Evolutionary conservation across 208 protist genomes (phyloP), one percentile per base, ranked within the genome.

Genomic region (Leishmania martiniquensis): DNA sequence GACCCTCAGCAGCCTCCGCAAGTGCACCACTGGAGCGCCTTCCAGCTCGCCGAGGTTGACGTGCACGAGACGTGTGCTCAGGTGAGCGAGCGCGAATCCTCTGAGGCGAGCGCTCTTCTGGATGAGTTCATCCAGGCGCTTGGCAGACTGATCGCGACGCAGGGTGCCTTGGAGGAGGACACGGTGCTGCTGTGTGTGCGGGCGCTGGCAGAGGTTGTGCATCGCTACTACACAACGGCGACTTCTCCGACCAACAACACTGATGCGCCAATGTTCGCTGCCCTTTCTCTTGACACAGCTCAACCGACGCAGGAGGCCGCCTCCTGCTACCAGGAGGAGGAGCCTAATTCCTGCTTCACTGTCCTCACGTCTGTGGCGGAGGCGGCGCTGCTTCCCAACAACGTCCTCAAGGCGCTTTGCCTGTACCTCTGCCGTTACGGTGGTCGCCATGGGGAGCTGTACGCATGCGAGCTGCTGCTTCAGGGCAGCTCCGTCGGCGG

Each of bases 361-460:
- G 86, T 89, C 0, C 73, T 95, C 34, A 84, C 84, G 34, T 81
- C 82, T 10, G 47, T 95, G 5, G 63, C 91, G 29, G 87, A 92
- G 72, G 67, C 86, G 15, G 67, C 81, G 17, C 54, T 85, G n/a
- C 62, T 92, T 4, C 84, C 91, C 42, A 87, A 74, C 52, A 78
- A 81, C 63, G 86, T 93, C 10, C 66, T 88, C 42, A 87, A 88
- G 71, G 91, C 87, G 34, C 60, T 93, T 15, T 91, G 92, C 67
- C 83, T 85, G 70, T 81, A 82, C 44, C 67, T 93, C 54, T 95
- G 91, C 75, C n/a, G 62, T 55, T 89, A 90, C 80, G 89, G 91
- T 66, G 89, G 87, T 39, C 76, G 75, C 17, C 83, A 92, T 63
- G 91, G 89, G 5, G 89, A 93, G 83, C 59, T 91, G 49, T 92